Evolutionary conservation across 2,329 filamentous ascomycete species (phyloP).

Genomic region (Paramyrothecium roridum): DNA sequence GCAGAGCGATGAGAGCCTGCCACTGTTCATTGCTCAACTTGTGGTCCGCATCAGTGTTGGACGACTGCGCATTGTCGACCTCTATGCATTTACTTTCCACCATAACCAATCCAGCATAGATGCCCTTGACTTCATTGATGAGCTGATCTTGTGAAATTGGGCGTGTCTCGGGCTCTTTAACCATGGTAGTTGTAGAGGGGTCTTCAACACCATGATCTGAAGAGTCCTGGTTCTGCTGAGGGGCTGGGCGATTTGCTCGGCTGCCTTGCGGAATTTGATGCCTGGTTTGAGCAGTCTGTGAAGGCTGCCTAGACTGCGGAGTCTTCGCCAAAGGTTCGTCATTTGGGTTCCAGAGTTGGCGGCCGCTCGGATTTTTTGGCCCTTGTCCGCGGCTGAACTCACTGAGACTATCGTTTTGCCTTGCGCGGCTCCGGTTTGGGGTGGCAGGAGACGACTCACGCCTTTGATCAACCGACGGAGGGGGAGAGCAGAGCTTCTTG

Average conservation of each 20-base stretch:
- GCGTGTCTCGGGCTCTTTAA: slow-evolving; percentile 39
- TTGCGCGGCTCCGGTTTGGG: slow-evolving; percentile 11
- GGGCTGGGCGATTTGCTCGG: too few relatives aligned
- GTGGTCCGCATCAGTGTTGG: slow-evolving; percentile 35
- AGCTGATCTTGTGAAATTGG: slow-evolving; percentile 76
- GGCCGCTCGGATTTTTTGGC: slow-evolving; percentile 13
- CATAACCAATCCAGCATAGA: slow-evolving; percentile 80
- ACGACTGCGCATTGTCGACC: slow-evolving; percentile 63
- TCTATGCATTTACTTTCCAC: slow-evolving; percentile 87
- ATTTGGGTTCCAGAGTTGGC: slow-evolving; percentile 24
- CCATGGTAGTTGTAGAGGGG: slow-evolving; percentile 8
- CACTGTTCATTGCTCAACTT: slow-evolving; percentile 67
- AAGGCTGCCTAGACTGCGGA: background rate
- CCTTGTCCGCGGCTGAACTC: slow-evolving; percentile 19
- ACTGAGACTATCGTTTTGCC: slow-evolving; percentile 6
- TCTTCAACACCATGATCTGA: background rate
- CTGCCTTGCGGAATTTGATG: slow-evolving; percentile 2
- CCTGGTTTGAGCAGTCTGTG: background rate
- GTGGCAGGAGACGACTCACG: slow-evolving; percentile 14
- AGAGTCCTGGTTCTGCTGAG: background rate
- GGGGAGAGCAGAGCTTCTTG: slow-evolving; percentile 25
- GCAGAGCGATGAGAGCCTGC: slow-evolving; percentile 78
- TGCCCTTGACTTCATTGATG: slow-evolving; percentile 76
- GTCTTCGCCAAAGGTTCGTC: slow-evolving; percentile 13
- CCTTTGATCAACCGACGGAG: slow-evolving; percentile 14